Evolutionary conservation across 768 basidiomycete genomes (phyloP), one percentile per base, ranked within the genome.

Genomic region (Sarcodon sp.): DNA sequence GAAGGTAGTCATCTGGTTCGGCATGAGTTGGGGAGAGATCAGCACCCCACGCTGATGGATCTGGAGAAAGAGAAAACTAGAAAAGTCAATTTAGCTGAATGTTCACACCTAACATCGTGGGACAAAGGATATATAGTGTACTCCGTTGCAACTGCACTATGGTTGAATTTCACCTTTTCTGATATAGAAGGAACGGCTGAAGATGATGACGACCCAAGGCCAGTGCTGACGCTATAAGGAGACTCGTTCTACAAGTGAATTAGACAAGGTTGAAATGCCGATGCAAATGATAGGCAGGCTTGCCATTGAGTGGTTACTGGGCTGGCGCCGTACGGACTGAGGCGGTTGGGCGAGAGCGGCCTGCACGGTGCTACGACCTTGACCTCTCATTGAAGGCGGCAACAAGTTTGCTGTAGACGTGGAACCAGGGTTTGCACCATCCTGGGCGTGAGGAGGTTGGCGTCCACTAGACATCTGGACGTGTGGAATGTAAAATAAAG

Each of bases 1-100:
- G 85, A 15, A 88, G 65, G 43, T 75, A 75, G 59, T 88, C 86
- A 58, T 87, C 85, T 6, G 76, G 59, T 53, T 88, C 85, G 18
- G 72, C 65, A 37, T 69, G 52, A 57, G 77, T 72, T 4, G 69
- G 66, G 16, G 71, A 76, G 36, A 83, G 57, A 56, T 75, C 72
- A 16, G 73, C 72, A 16, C 80, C 79, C 84, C 84, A 86, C 18
- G 66, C 64, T 13, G 73, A 69, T 11, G 82, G 82, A 55, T 87
- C 83, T 10, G 79, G 69, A 3, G 78, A 67, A 13, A 87, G 66
- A 8, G 78, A 73, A 57, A 75, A 84, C 83, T 86, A 13, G 13
- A 8, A 27, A 27, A 13, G 4, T 11, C 7, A 8, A 13, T 27
- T 27, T 27, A 27, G 21, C 21, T 27, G 21, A 27, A 27, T 3